Conservation (phyloP, 345 rosid genomes). For the Moricandia moricandioides region DNA sequence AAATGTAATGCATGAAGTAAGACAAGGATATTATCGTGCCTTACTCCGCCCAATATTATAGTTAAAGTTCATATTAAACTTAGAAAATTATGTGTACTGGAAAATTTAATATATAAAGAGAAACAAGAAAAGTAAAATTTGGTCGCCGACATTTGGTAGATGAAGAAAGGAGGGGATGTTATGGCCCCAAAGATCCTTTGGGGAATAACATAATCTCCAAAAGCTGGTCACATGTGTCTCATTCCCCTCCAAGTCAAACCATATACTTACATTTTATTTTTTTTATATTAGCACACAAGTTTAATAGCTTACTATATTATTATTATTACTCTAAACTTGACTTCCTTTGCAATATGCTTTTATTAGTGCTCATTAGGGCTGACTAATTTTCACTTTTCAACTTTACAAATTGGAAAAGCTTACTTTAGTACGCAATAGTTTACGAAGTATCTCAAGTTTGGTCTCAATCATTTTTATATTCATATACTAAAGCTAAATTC, state of each 20-base stretch:
- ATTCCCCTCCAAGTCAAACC: conserved; percentile 40
- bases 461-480: not conserved
- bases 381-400: conserved; percentile 24
- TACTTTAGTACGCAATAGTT: not conserved
- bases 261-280: not conserved
- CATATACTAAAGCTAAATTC: not conserved
- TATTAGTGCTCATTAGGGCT: conserved; percentile 9
- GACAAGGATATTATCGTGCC: conserved; percentile 30
- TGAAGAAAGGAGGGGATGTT: conserved; percentile 37
- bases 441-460: conserved; percentile 1
- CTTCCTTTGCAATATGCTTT: conserved; percentile 14
- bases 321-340: not conserved
- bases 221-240: conserved; percentile 37
- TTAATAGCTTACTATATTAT: not conserved
- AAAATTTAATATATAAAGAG: not conserved
- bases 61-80: not conserved
- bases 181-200: conserved; percentile 37
- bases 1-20: conserved; percentile 26
- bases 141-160: conserved; percentile 43
- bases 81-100: not conserved
- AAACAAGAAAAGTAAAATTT: not conserved
- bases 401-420: not conserved
- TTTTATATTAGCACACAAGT: not conserved
- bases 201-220: conserved; percentile 33
- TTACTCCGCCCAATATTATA: not conserved